Percentiles rank a stretch among this genome's conserved stretches.
Evolutionary conservation across 2,329 filamentous ascomycete species (phyloP).

Genomic region (Penicillium sp.): DNA sequence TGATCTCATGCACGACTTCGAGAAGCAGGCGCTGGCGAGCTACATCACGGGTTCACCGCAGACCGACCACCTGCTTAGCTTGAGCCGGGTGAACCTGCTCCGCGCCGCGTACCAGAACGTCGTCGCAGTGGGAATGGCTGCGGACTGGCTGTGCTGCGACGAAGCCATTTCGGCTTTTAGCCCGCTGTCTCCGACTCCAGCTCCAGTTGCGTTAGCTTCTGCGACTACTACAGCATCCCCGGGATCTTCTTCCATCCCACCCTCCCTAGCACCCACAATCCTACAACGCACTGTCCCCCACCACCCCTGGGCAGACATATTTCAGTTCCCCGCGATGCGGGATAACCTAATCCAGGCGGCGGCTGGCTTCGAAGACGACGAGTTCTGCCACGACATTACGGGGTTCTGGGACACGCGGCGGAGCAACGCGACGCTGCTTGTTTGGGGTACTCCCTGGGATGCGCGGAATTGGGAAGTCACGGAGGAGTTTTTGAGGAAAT

Average conservation of each 20-base stretch:
- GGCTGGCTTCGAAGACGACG: constrained; percentile 41
- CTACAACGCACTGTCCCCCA: constrained; percentile 41
- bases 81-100: constrained; percentile 34
- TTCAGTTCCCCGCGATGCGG: constrained; percentile 48
- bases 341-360: constrained; percentile 42
- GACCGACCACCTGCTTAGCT: constrained; percentile 32
- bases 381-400: constrained; percentile 44
- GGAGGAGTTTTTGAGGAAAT: constrained; percentile 41
- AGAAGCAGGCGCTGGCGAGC: neutral
- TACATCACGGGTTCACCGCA: constrained; percentile 21
- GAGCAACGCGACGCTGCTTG: constrained; percentile 28
- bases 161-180: neutral
- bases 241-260: neutral
- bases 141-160: neutral
- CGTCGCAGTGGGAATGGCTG: neutral
- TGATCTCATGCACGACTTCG: neutral
- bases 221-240: too few species aligned
- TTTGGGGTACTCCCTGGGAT: constrained; percentile 47
- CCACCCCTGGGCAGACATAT: constrained; percentile 47
- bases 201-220: too few species aligned
- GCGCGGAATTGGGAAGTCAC: constrained; percentile 45
- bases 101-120: constrained; percentile 27
- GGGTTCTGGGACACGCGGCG: constrained; percentile 30
- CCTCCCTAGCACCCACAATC: neutral
- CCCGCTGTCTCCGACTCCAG: too few species aligned